Base-by-base conservation (phyloP, 2,329 filamentous ascomycete genomes). In the Tolypocladium amazonense region DNA sequence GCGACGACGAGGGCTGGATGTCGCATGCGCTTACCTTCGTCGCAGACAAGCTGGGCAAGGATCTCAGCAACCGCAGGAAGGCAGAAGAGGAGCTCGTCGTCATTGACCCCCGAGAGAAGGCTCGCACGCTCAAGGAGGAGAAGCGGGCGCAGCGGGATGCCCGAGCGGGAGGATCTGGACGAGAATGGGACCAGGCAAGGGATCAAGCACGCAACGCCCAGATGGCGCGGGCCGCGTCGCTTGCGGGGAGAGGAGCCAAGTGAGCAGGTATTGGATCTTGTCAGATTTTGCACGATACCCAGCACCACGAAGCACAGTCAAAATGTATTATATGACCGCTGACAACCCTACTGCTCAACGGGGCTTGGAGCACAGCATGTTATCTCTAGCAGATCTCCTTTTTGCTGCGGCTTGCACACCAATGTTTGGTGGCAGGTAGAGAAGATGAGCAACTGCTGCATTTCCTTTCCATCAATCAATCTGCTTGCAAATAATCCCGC, bases 81-180 rank as follows among this genome's bases (percentile, higher is more conserved):
- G 92, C 93, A 58, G 91, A 94, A 69, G 92, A 97, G 60, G 90
- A 97, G 68, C 73, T 96, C 52, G 84, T 96, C 54, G 92, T 97
- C 3, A 97, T 97, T 72, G 94, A 99, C 76, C 92, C 92, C 1
- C 79, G 90, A 60, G 90, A 92, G 71, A 91, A 90, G 71, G 88
- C 89, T 53, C 86, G 84, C 70, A 88, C 88, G 45, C 78, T 95
- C 45, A 81, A 85, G 69, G 83, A 87, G 62, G 83, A 84, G 68
- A 85, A 83, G 70, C 84, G 77, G 65, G 81, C 81, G 14, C 80
- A 82, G 64, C 79, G 81, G 62, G 86, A 85, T 39, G 77, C 76
- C 20, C 76, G 77, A 62, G 72, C 77, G 37, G 81, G 79, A 15
- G 81, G 79, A 27, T 78, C 77, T 52, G 79, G 81, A n/a, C 77